A percentile compares a stretch with the other conserved stretches of the same genome.
Evolutionary conservation across 768 basidiomycete species (phyloP).

Genomic region (Rhizopogon rudus): DNA sequence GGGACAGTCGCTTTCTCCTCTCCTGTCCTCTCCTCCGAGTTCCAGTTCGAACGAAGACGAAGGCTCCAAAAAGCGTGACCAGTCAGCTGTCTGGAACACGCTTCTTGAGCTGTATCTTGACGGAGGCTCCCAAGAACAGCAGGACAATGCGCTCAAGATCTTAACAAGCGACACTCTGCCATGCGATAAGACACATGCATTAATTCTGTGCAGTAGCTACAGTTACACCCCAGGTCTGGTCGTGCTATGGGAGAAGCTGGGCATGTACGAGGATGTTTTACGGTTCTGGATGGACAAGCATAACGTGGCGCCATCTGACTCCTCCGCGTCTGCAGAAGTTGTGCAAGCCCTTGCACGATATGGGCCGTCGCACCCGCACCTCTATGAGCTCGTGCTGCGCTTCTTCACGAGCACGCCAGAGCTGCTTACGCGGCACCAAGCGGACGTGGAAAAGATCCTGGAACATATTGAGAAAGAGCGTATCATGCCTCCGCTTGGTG

Average conservation of each 20-base stretch:
- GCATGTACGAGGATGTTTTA: constrained; percentile 94
- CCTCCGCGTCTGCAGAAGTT: constrained; percentile 41
- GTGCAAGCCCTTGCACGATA: constrained; percentile 72
- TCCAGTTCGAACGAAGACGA: constrained; percentile 33
- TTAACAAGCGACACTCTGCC: constrained; percentile 59
- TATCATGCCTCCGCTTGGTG: constrained; percentile 85
- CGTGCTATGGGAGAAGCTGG: constrained; percentile 87
- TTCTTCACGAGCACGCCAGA: constrained; percentile 84
- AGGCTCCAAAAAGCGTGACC: constrained; percentile 56
- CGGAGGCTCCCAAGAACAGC: constrained; percentile 9
- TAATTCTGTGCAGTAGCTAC: constrained; percentile 89
- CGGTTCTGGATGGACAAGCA: constrained; percentile 88
- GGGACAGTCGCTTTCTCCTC: constrained; percentile 61
- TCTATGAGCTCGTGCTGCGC: constrained; percentile 85
- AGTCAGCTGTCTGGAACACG: constrained; percentile 92
- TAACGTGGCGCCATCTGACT: constrained; percentile 31
- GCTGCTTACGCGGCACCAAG: constrained; percentile 63
- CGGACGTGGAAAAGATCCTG: constrained; percentile 67
- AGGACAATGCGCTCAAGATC: constrained; percentile 68
- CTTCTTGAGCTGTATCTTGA: constrained; percentile 89
- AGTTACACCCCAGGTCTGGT: constrained; percentile 83
- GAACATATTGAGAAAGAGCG: constrained; percentile 74
- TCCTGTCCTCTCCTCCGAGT: constrained; percentile 3
- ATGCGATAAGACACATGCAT: constrained; percentile 86
- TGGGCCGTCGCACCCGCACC: constrained; percentile 62